Base-by-base conservation (phyloP, 2,329 filamentous ascomycete species). In the Colletotrichum destructivum region DNA sequence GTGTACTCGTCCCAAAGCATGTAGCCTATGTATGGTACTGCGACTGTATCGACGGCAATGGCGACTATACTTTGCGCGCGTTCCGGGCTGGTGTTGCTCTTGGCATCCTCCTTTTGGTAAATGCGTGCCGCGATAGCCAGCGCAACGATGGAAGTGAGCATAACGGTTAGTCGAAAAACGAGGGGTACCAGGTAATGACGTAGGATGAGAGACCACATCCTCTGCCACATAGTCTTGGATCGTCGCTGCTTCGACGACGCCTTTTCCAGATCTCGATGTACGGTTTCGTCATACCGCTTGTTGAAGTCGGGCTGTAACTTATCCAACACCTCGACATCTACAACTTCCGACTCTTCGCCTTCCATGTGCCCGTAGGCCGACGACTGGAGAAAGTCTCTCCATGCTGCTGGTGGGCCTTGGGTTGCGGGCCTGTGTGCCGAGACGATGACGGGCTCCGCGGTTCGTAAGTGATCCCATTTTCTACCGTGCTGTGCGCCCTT, bases 1-100 rank as follows among this genome's bases (percentile, higher is more conserved):
- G 94, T 96, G 83, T 98, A 98, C 83, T 99, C 96, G 79, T 99
- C 96, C 84, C 92, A 97, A 31, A 95, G 97, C 84, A 98, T 96
- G 83, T 98, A 98, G 60, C 93, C 84, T 66, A 97, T 92, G 82
- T 98, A 99, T 3, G 96, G 90, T 70, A 98, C 88, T 3, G 96
- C 96, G 16, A 98, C 88, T 8, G 92, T 91, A 81, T 98, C 96
- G 49, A 99, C 93, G 46, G 94, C 90, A 65, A 98, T 92, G 40
- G 96, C 96, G 84, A 98, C 95, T 71, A 95, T 89, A 9, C 94
- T 93, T 62, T 96, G 97, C 49, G 92, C 90, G 40, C 89, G 90
- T 79, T 94, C 91, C 2, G 86, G 82, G 40, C 78, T 80, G 15
- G 78, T 78, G 31, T 76, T 84, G 80, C 78, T 81, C 69, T 78